Conservation (phyloP, 1,284 basidiomycete species). For the Wallemia ichthyophaga region DNA sequence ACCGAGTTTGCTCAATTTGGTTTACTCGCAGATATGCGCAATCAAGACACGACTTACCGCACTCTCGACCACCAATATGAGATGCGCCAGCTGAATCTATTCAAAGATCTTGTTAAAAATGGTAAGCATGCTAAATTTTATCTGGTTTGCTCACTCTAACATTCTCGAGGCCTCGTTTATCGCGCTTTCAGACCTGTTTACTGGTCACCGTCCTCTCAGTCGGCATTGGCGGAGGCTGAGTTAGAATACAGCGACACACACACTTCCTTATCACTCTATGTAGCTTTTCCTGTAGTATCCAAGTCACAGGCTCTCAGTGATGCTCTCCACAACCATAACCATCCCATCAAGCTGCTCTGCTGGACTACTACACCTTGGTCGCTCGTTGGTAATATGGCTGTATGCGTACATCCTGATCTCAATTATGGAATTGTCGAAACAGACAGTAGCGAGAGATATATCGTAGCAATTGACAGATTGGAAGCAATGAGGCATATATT, state of each 20-base stretch:
- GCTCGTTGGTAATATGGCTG: slow-evolving; percentile 77
- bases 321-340: too few relatives aligned
- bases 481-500: slow-evolving; percentile 24
- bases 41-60: slow-evolving; percentile 40
- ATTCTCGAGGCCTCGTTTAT: slow-evolving; percentile 58
- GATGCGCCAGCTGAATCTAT: slow-evolving; percentile 57
- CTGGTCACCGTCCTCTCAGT: slow-evolving; percentile 79
- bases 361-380: slow-evolving; percentile 99
- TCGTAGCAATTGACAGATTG: slow-evolving; percentile 43
- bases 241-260: slow-evolving; percentile 71
- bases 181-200: slow-evolving; percentile 69
- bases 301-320: slow-evolving; percentile 12
- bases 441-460: slow-evolving; percentile 17
- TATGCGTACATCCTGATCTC: slow-evolving; percentile 48
- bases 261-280: slow-evolving; percentile 59
- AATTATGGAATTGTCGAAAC: slow-evolving; percentile 32
- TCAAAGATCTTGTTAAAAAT: slow-evolving; percentile 65
- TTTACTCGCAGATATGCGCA: slow-evolving; percentile 75
- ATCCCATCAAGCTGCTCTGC: slow-evolving; percentile 37
- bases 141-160: too few relatives aligned
- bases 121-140: too few relatives aligned
- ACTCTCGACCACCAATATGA: slow-evolving; percentile 68
- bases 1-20: slow-evolving; percentile 52
- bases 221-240: slow-evolving; percentile 86
- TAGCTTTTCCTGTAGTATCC: slow-evolving; percentile 31